Evolutionary conservation across 1,139 yeast genomes (phyloP).

Genomic region (Protomyces gravidus): DNA sequence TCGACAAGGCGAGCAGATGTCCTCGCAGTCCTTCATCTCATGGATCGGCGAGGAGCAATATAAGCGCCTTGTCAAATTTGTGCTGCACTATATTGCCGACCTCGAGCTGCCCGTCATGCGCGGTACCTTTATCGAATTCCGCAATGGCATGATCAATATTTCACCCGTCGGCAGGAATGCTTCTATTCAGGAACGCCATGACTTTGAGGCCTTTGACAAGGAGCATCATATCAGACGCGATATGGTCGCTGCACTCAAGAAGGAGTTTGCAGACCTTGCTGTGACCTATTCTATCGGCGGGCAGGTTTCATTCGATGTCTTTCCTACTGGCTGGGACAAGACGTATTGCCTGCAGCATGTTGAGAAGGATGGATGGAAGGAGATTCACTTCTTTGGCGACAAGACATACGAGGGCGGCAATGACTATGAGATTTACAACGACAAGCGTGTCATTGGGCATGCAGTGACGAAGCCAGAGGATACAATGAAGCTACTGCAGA

Average conservation of each 20-base stretch:
- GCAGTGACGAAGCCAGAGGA: slow-evolving; percentile 85
- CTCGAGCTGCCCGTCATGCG: slow-evolving; percentile 74
- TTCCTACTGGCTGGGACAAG: slow-evolving; percentile 99
- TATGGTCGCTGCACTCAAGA: slow-evolving; percentile 77
- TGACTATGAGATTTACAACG: slow-evolving; percentile 92
- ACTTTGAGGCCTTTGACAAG: slow-evolving; percentile 78
- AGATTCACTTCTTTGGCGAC: slow-evolving; percentile 97
- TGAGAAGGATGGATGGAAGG: slow-evolving; percentile 72
- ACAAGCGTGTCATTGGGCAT: slow-evolving; percentile 90
- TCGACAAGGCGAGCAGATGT: slow-evolving; percentile 79
- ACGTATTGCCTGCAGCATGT: slow-evolving; percentile 95
- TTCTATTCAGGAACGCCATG: slow-evolving; percentile 85
- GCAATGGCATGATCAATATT: slow-evolving; percentile 98
- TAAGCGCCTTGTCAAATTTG: slow-evolving; percentile 79
- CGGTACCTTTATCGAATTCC: slow-evolving; percentile 97
- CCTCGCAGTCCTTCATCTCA: slow-evolving; percentile 73
- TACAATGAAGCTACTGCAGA: slow-evolving; percentile 78
- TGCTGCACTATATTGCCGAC: slow-evolving; percentile 75
- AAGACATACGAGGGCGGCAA: slow-evolving; percentile 94
- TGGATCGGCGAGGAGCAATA: slow-evolving; percentile 97
- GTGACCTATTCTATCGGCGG: slow-evolving; percentile 90
- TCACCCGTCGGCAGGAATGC: slow-evolving; percentile 99
- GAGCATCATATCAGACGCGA: slow-evolving; percentile 71
- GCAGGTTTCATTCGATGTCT: slow-evolving; percentile 96
- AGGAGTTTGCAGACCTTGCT: slow-evolving; percentile 73